Evolutionary conservation across 495 filamentous ascomycete genomes (phyloP).

Genomic region (Stereocaulon alpinum): DNA sequence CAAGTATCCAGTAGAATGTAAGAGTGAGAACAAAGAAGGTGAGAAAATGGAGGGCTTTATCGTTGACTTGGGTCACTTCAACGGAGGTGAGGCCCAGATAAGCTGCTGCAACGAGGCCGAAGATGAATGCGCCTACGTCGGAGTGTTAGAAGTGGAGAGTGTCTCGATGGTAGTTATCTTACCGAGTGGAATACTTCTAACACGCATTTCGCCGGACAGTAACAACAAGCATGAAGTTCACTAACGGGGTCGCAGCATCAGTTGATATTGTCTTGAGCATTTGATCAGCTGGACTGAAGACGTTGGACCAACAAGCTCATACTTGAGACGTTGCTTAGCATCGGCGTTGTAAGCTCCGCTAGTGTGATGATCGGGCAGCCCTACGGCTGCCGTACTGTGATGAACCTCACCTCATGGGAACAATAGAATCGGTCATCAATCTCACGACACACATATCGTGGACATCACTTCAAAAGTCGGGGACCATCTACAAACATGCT

Average conservation of each 20-base stretch:
- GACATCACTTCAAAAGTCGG: conserved; percentile 2
- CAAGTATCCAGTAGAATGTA: conserved; percentile 93
- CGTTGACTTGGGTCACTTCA: conserved; percentile 55
- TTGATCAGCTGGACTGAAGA: neutral
- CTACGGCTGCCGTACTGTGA: conserved; percentile 1
- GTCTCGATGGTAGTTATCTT: conserved; percentile 18
- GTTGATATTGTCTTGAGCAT: neutral
- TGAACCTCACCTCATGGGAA: neutral
- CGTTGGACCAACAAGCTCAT: neutral
- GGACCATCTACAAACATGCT: conserved; percentile 3
- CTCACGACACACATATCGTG: conserved; percentile 8
- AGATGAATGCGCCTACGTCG: conserved; percentile 58
- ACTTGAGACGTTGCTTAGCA: neutral
- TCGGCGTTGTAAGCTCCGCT: neutral
- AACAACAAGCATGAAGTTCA: neutral
- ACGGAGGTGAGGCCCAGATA: conserved; percentile 66
- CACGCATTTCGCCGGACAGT: conserved; percentile 43
- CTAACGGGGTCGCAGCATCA: neutral
- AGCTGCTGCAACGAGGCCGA: conserved; percentile 62
- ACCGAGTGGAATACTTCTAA: conserved; percentile 69
- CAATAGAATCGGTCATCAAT: conserved; percentile 20
- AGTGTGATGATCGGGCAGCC: neutral
- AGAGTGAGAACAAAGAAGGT: conserved; percentile 84
- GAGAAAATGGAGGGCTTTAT: conserved; percentile 81
- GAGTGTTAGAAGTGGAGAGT: conserved; percentile 8